Percentiles rank a stretch among this genome's conserved stretches.
phyloP scores from a whole-genome alignment of 23 red algal genomes.

The Chondrus crispus region DNA sequence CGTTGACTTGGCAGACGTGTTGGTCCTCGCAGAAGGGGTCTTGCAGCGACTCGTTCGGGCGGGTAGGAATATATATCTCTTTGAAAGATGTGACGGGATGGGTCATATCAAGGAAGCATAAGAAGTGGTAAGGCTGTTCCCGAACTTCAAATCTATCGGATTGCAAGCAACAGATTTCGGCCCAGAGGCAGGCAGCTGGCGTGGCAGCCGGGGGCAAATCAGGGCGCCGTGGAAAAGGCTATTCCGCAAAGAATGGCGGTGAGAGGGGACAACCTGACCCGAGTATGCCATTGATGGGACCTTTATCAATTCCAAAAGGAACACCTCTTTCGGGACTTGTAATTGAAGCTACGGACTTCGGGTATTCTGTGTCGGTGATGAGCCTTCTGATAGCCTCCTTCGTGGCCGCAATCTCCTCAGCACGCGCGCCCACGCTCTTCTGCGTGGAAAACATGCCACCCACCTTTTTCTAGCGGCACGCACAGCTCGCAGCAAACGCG shows the following conservation, averaged over 20 bases:
- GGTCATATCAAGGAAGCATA: background rate
- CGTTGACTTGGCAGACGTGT: slow-evolving; percentile 64
- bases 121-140: slow-evolving; percentile 2
- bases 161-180: slow-evolving; percentile 30
- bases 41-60: slow-evolving; percentile 32
- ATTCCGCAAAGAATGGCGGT: no score
- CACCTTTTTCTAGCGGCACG: no score
- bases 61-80: background rate
- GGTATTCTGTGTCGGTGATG: slow-evolving; percentile 24
- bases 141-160: slow-evolving; percentile 12
- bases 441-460: no score
- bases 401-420: no score
- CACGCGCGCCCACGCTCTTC: no score
- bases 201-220: slow-evolving; percentile 28
- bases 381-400: no score
- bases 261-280: no score
- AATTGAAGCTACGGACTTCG: slow-evolving; percentile 21
- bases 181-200: background rate
- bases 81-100: slow-evolving; percentile 21
- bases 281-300: background rate
- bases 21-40: slow-evolving; percentile 30
- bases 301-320: background rate
- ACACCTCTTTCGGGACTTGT: slow-evolving; percentile 35
- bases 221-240: no score
- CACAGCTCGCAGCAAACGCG: no score